Base-by-base conservation (phyloP, 768 basidiomycete species). In the Suillus tomentosus region DNA sequence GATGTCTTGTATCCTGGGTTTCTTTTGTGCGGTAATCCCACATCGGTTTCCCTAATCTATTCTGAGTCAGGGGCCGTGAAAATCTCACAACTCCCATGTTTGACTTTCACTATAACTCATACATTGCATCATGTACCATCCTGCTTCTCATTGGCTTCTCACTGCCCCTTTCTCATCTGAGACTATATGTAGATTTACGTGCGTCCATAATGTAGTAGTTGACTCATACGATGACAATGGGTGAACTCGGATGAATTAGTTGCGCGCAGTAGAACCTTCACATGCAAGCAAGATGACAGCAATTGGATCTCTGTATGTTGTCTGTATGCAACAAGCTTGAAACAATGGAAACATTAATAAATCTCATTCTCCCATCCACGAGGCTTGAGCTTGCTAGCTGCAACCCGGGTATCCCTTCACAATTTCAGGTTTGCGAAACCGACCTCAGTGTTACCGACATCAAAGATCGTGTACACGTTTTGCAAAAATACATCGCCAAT, bases 1-100 rank as follows among this genome's bases (percentile, higher is more conserved):
- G 56, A 36, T 69, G 60, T 8, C 70, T 75, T 39, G 65, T 77
- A 31, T 59, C 58, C 13, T 75, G 76, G 74, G 74, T 75, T 22
- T 72, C 75, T 2, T 59, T 72, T 31, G 45, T 57, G 43, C 24
- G 61, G 53, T 73, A 73, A 60, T 27, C 11, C 11, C 22, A 34
- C 39, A 14, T 24, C 43, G 10, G 15, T 57, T 15, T 22, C 15
- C 10, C 22, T 22, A 34, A 10, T 19, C 4, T 55, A 8, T 31
- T 5, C 43, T 48, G 27, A 48, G 13, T 10, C 24, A 34, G 40
- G 34, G 31, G 9, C 22, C 13, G 3, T 27, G 58, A 50, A 24
- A 7, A 13, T 50, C 22, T 48, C 13, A 48, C 13, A 24, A 13
- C 47, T 48, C 13, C 24, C 6, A 24, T 24, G 13, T 14, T 22